These are phyloP conservation scores for Nemania sp. DNA, from an alignment of 2,329 filamentous ascomycete species.

Conservation along the genomic window DNA sequence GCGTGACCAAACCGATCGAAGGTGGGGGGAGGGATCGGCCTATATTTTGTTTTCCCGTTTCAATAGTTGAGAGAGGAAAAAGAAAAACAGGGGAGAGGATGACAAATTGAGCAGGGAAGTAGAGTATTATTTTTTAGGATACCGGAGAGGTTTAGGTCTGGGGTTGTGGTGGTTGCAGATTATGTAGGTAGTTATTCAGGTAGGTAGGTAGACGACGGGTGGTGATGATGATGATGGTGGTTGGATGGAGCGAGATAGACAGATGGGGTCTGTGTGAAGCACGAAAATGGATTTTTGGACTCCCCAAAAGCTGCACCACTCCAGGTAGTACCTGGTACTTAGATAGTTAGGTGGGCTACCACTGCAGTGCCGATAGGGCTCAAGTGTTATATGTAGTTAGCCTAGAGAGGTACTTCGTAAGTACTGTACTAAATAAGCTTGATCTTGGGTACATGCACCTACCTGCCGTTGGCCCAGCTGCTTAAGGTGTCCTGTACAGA, in stretches of 20 bases:
- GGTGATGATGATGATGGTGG: neutral
- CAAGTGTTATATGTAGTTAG: no score
- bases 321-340: no score
- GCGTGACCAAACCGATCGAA: constrained; percentile 22
- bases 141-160: neutral
- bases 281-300: neutral
- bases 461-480: no score
- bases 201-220: neutral
- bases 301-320: no score
- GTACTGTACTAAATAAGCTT: no score
- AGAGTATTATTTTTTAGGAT: constrained; percentile 16
- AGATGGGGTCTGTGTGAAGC: neutral
- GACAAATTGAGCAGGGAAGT: constrained; percentile 2
- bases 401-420: no score
- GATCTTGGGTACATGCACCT: no score
- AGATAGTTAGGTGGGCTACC: no score
- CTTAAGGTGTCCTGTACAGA: no score
- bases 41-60: neutral
- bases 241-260: neutral
- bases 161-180: neutral
- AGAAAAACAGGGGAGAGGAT: neutral
- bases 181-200: neutral
- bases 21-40: constrained; percentile 15
- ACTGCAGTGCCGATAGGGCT: no score
- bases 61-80: neutral